Percentiles rank a stretch among this genome's conserved stretches.
Conservation (phyloP, 345 rosid genomes). For the Brassica juncea region DNA sequence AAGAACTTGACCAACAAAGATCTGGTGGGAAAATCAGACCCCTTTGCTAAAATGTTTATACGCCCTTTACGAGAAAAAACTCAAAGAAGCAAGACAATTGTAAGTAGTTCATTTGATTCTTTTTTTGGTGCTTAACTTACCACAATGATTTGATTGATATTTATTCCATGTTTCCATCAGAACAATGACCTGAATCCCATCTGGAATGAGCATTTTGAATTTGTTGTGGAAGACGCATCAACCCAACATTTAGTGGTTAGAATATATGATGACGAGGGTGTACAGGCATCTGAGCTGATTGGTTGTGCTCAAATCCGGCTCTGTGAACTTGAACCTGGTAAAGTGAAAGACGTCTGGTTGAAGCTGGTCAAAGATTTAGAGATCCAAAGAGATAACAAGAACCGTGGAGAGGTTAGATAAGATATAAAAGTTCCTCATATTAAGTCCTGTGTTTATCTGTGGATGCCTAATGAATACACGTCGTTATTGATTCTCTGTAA, state of each 20-base stretch:
- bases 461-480: conserved; percentile 7
- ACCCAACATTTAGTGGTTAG: conserved; percentile 92
- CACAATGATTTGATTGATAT: conserved; percentile 21
- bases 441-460: background rate
- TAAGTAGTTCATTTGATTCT: conserved; percentile 42
- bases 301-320: conserved; percentile 85
- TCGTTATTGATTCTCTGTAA: conserved; percentile 14
- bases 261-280: conserved; percentile 89
- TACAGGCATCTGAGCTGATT: conserved; percentile 82
- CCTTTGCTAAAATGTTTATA: conserved; percentile 72
- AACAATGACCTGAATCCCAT: conserved; percentile 94
- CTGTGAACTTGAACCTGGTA: conserved; percentile 91
- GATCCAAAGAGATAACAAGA: conserved; percentile 86
- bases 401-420: conserved; percentile 80
- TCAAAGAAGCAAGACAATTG: conserved; percentile 83
- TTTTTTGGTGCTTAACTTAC: background rate
- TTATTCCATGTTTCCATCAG: conserved; percentile 44
- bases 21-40: conserved; percentile 95
- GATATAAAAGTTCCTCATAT: background rate
- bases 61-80: conserved; percentile 82
- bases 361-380: conserved; percentile 96
- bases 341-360: conserved; percentile 98
- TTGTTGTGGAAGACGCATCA: conserved; percentile 79
- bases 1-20: conserved; percentile 92
- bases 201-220: conserved; percentile 98